phyloP scores from a whole-genome alignment of 805 yeast species.

The Saccharomycopsis olivae region DNA sequence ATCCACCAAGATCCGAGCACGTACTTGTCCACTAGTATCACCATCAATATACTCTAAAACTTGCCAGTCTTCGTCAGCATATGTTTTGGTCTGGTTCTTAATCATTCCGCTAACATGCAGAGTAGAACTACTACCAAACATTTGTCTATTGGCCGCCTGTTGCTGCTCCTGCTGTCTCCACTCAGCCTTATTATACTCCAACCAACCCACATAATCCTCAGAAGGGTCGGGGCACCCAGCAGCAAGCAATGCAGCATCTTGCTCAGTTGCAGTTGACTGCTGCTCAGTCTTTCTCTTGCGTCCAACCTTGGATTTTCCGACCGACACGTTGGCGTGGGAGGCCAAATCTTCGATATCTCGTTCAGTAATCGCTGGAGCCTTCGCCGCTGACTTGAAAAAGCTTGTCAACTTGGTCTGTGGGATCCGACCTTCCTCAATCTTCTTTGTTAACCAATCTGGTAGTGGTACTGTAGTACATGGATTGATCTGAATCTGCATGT shows the following conservation, averaged over 20 bases:
- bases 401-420: constrained; percentile 54
- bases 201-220: constrained; percentile 57
- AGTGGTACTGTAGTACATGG: constrained; percentile 94
- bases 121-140: constrained; percentile 54
- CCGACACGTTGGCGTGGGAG: constrained; percentile 23
- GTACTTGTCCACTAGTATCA: constrained; percentile 60
- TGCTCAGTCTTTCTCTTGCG: constrained; percentile 30
- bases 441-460: constrained; percentile 82
- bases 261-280: constrained; percentile 31
- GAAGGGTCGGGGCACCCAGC: constrained; percentile 56
- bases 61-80: constrained; percentile 72
- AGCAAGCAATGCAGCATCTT: constrained; percentile 34
- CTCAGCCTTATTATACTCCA: constrained; percentile 71
- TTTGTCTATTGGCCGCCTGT: constrained; percentile 55
- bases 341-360: constrained; percentile 75
- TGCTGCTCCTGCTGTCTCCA: constrained; percentile 77
- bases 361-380: constrained; percentile 29
- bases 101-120: constrained; percentile 56
- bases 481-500: constrained; percentile 73
- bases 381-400: constrained; percentile 40
- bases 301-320: constrained; percentile 20
- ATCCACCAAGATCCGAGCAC: constrained; percentile 58
- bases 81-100: constrained; percentile 66
- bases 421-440: constrained; percentile 50
- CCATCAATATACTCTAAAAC: constrained; percentile 59